phyloP scores from a whole-genome alignment of 176 grass and related monocot species.

The Rhynchospora tenuis region DNA sequence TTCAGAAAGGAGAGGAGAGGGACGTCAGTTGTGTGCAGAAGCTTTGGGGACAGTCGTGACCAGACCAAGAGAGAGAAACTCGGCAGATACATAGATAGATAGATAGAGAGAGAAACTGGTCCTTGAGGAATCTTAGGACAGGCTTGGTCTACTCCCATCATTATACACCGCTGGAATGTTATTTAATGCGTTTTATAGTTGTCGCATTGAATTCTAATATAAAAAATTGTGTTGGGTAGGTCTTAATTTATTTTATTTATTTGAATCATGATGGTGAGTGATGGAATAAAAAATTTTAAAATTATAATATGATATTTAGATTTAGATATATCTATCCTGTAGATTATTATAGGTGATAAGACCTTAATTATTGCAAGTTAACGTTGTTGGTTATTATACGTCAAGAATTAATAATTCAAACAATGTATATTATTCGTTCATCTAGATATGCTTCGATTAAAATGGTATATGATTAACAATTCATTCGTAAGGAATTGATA shows the following conservation, averaged over 20 bases:
- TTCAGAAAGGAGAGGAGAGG: conserved; percentile 3
- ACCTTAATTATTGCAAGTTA: neutral
- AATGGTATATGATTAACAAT: too few relatives aligned
- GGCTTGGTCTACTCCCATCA: neutral
- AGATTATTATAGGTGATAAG: neutral
- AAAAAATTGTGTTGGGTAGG: neutral
- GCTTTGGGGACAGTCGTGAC: conserved; percentile 29
- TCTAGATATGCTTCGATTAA: neutral
- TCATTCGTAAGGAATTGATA: too few relatives aligned
- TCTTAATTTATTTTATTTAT: neutral
- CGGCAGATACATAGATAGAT: too few relatives aligned
- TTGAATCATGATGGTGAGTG: neutral
- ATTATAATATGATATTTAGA: neutral
- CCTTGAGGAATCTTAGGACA: neutral
- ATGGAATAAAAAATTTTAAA: neutral
- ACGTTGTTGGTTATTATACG: neutral
- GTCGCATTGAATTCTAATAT: neutral
- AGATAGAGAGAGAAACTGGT: conserved; percentile 13
- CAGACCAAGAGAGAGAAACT: conserved; percentile 16
- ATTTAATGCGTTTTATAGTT: neutral
- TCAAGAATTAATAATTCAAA: neutral
- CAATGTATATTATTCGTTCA: neutral
- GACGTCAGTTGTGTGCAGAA: conserved; percentile 24
- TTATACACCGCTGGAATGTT: neutral
- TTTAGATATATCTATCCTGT: neutral